Conservation (phyloP, 345 rosid species). For the Hibiscus mutabilis region DNA sequence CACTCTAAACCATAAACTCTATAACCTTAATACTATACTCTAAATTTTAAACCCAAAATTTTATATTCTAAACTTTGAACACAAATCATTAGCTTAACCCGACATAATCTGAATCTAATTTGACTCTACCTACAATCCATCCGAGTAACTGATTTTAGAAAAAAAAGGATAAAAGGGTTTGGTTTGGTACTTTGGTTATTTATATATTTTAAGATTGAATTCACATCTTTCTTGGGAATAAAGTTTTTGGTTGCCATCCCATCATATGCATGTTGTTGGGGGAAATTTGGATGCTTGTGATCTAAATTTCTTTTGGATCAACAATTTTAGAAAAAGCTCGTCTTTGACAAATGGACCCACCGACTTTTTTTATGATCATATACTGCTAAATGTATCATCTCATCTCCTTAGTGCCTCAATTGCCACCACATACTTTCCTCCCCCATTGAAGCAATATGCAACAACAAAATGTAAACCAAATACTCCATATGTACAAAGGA, state of each 20-base stretch:
- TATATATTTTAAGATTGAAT: not conserved
- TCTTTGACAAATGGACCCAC: conserved; percentile 45
- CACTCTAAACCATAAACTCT: too few relatives aligned
- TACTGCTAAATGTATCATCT: conserved; percentile 35
- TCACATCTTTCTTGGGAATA: not conserved
- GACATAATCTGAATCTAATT: too few relatives aligned
- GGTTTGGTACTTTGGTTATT: not conserved
- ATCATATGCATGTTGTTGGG: conserved; percentile 9
- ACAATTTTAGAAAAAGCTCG: conserved; percentile 16
- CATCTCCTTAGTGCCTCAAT: conserved; percentile 7
- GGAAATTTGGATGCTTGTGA: conserved; percentile 32
- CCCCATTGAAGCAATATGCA: conserved; percentile 18
- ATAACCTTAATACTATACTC: too few relatives aligned
- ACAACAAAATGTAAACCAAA: conserved; percentile 4
- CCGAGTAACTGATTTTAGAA: too few relatives aligned
- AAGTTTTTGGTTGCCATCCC: conserved; percentile 6
- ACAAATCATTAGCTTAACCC: too few relatives aligned
- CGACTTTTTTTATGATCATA: conserved; percentile 13
- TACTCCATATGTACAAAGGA: conserved; percentile 5
- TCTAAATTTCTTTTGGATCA: conserved; percentile 20
- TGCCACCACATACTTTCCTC: conserved; percentile 30
- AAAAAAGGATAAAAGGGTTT: not conserved
- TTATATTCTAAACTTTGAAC: too few relatives aligned
- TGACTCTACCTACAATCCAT: too few relatives aligned
- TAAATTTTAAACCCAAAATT: too few relatives aligned